Conservation (phyloP, 1,139 yeast genomes). For the Pichia terricola region DNA sequence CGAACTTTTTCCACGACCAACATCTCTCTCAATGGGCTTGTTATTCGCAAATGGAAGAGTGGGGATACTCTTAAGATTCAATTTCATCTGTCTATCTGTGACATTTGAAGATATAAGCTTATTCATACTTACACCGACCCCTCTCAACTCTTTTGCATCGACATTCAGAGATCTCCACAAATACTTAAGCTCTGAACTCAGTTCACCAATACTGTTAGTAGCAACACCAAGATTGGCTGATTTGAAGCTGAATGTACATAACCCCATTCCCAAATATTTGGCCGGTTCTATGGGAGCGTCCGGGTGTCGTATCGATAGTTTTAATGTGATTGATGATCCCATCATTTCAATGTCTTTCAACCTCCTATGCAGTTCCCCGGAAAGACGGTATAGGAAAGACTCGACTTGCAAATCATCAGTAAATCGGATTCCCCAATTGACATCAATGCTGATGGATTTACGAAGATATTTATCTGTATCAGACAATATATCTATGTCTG, state of each 20-base stretch:
- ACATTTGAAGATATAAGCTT: conserved; percentile 38
- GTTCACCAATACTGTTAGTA: conserved; percentile 51
- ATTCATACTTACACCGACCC: conserved; percentile 62
- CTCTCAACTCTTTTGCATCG: conserved; percentile 57
- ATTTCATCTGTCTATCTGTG: conserved; percentile 31
- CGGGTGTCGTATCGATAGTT: conserved; percentile 52
- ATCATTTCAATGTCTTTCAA: conserved; percentile 37
- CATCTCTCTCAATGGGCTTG: background rate
- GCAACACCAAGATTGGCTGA: conserved; percentile 53
- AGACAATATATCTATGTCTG: conserved; percentile 40
- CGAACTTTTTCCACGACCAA: too few species aligned
- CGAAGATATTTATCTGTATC: conserved; percentile 42
- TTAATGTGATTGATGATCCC: conserved; percentile 54
- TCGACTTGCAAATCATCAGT: conserved; percentile 52
- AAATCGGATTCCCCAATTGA: conserved; percentile 85
- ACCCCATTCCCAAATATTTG: conserved; percentile 78
- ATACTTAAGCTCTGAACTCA: conserved; percentile 53
- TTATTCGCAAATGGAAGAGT: background rate
- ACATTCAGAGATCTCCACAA: conserved; percentile 48
- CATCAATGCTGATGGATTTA: conserved; percentile 79
- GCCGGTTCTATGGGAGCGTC: conserved; percentile 67
- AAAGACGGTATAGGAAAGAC: conserved; percentile 46
- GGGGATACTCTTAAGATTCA: conserved; percentile 27
- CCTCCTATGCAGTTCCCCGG: conserved; percentile 50
- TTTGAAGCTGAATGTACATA: conserved; percentile 56